Base-by-base conservation (phyloP, 1,139 yeast genomes). In the Suhomyces wounanorum region DNA sequence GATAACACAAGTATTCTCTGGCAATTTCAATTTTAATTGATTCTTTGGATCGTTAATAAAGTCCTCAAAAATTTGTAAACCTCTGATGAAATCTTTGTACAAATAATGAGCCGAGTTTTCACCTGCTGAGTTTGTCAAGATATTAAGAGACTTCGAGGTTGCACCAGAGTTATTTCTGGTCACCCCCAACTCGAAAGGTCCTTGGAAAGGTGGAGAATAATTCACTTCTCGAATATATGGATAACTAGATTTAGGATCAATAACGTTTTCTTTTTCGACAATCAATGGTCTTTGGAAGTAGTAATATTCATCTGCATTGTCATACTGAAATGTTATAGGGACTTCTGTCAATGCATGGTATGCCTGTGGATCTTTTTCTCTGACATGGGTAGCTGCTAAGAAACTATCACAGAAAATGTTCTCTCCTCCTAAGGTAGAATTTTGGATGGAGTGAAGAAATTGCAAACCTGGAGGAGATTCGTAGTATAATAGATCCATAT, bases 391-490 rank as follows among this genome's bases (percentile, higher is more conserved):
- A 0, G 87, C 90, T 3, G 91, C 94, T 11, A 81, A 73, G 64
- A 83, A 87, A 1, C 91, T 81, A 65, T 89, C 96, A n/a, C 84
- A 83, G 70, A 87, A 88, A 10, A 85, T 68, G 47, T 84, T 85
- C 48, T 86, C 91, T 3, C 92, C 92, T 2, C 94, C 95, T 2
- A 59, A 55, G 4, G 88, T 80, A 7, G 81, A 74, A 64, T 88
- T 88, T 47, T 81, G 75, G 45, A 88, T 79, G 48, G 83, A 78
- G 59, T 88, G 95, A 43, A 89, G 73, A 36, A 87, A 66, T 62
- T 89, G 95, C 38, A 88, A 72, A 0, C 96, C 96, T 0, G 96
- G 96, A 1, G 95, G 95, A 9, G 91, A 84, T 64, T 89, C 94
- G 62, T 87, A 84, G 67, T 88, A 89, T 47, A 85, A 75, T 40